These are phyloP conservation scores for Aspergillus mulundensis DNA, from an alignment of 495 filamentous ascomycete genomes.

Conservation along the genomic window DNA sequence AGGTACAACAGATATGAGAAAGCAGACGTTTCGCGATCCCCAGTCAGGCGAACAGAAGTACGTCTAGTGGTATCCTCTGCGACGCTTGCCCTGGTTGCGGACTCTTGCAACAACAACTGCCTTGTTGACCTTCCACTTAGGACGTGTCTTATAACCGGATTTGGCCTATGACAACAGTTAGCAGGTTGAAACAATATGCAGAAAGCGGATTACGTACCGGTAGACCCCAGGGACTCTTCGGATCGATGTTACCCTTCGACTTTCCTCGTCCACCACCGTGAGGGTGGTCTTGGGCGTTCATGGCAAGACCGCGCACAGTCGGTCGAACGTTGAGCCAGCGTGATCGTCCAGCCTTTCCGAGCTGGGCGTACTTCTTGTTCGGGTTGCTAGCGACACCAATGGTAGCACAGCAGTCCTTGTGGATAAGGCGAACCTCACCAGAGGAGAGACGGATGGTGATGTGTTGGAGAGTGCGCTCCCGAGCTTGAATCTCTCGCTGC, in stretches of 20 bases:
- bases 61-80: slow-evolving; percentile 44
- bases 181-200: background rate
- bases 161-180: slow-evolving; percentile 62
- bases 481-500: slow-evolving; percentile 41
- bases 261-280: slow-evolving; percentile 98
- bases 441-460: slow-evolving; percentile 83
- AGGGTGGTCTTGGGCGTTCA: slow-evolving; percentile 96
- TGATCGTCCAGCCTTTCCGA: slow-evolving; percentile 90
- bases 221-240: slow-evolving; percentile 92
- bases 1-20: slow-evolving; percentile 4
- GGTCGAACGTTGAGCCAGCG: slow-evolving; percentile 91
- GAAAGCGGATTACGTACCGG: slow-evolving; percentile 61
- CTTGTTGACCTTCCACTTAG: slow-evolving; percentile 71
- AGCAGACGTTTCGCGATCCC: background rate
- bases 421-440: slow-evolving; percentile 83
- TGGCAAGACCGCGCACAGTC: slow-evolving; percentile 92
- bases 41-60: background rate
- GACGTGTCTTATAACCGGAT: slow-evolving; percentile 92
- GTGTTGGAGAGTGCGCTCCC: slow-evolving; percentile 56
- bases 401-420: slow-evolving; percentile 88
- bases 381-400: slow-evolving; percentile 91
- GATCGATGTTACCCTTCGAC: slow-evolving; percentile 94
- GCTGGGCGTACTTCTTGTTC: slow-evolving; percentile 80
- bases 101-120: slow-evolving; percentile 70
- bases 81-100: slow-evolving; percentile 72